phyloP scores from a whole-genome alignment of 2,329 filamentous ascomycete genomes.

The Penicillium decumbens region DNA sequence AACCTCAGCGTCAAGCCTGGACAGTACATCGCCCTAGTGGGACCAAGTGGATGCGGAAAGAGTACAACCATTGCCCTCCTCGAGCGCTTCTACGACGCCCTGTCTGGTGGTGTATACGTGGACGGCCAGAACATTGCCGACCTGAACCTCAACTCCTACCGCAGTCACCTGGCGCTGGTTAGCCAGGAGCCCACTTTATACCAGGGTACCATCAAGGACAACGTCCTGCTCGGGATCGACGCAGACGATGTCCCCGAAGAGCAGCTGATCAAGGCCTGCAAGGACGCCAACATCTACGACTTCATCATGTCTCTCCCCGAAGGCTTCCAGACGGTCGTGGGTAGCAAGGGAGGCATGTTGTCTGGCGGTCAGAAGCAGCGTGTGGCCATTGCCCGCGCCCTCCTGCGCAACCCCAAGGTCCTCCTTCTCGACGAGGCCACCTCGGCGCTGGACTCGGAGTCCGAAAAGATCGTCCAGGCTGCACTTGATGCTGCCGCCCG shows the following conservation, averaged over 20 bases:
- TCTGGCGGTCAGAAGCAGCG: slow-evolving; percentile 94
- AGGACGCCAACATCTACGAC: slow-evolving; percentile 87
- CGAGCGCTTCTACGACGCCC: slow-evolving; percentile 90
- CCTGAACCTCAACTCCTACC: slow-evolving; percentile 81
- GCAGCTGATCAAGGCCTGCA: slow-evolving; percentile 71
- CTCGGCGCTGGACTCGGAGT: slow-evolving; percentile 48
- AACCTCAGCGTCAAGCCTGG: slow-evolving; percentile 51
- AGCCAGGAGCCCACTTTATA: slow-evolving; percentile 93
- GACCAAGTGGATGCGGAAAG: slow-evolving; percentile 92
- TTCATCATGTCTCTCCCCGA: slow-evolving; percentile 83
- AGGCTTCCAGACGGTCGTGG: slow-evolving; percentile 79
- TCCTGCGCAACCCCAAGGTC: slow-evolving; percentile 86
- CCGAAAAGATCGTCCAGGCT: slow-evolving; percentile 56
- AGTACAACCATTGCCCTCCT: slow-evolving; percentile 86
- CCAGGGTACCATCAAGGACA: slow-evolving; percentile 85
- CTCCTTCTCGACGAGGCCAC: slow-evolving; percentile 76
- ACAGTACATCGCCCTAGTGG: slow-evolving; percentile 68
- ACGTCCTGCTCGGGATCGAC: slow-evolving; percentile 74
- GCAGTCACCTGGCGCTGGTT: slow-evolving; percentile 77
- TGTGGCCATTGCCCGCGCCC: slow-evolving; percentile 83
- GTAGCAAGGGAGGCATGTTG: slow-evolving; percentile 77
- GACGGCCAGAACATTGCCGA: slow-evolving; percentile 77
- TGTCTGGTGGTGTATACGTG: slow-evolving; percentile 72
- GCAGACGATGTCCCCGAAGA: slow-evolving; percentile 65
- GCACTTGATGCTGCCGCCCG: slow-evolving; percentile 77